Base-by-base conservation (phyloP, 352 stramenopile species). In the Pythium pyrilobum region DNA sequence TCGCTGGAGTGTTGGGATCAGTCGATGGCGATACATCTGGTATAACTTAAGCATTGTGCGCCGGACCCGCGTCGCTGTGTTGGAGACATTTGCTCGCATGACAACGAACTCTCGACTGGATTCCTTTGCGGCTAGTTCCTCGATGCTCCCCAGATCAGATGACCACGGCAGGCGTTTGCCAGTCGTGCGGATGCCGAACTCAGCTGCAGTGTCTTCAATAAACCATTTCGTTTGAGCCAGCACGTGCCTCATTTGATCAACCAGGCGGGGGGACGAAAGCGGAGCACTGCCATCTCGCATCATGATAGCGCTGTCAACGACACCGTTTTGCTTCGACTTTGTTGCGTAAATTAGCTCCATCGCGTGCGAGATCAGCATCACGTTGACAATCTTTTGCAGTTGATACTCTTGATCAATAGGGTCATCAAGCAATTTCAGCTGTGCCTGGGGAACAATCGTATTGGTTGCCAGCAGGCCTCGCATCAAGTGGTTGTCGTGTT, bases 11-110 rank as follows among this genome's bases (percentile, higher is more conserved):
- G 68, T 87, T 18, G 79, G 79, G 11, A 87, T 71, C 5, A 87
- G 64, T 6, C 65, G 66, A 16, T 52, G 52, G 2, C 62, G 52
- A 31, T 81, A 87, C 47, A 81, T 66, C 20, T 84, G 42, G 27
- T 87, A 70, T 13, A 90, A 43, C 52, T 81, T 87, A 15, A 86
- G 48, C 31, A 90, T 72, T 13, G 65, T 77, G 8, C 74, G 70
- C 8, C 77, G 69, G 11, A 88, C 45, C 4, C 79, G 75, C n/a
- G 65, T 54, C 5, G 71, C 71, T 1, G 74, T 72, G 1, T 75
- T 88, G 1, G 45, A 56, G 8, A 85, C 50, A 37, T 81, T 85
- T 2, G 72, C 60, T 33, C 69, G 56, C n/a, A 87, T 58, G 4
- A 76, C 53, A 16, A 85, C 68, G 24, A 69, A 7, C 40, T 81